Evolutionary conservation across 768 basidiomycete species (phyloP), one percentile per base, ranked within the genome.

Genomic region (Mycena vulgaris): DNA sequence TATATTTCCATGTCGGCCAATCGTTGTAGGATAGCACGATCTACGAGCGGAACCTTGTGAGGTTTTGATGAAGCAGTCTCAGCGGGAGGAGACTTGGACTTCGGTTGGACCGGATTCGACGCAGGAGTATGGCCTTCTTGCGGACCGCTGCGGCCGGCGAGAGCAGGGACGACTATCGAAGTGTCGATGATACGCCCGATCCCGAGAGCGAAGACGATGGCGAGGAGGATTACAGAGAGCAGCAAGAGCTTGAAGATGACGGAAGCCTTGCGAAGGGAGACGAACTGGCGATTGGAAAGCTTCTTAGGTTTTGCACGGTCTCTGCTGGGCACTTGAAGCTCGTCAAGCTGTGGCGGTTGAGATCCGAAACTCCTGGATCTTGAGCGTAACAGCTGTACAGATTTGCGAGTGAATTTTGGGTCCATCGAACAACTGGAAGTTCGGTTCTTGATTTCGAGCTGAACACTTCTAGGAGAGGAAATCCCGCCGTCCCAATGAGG

Each of bases 11-110:
- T 30, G 28, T 74, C 69, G 16, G 77, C 77, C 42, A 80, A 65
- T 63, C 68, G 75, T 47, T 78, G 74, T 1, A 79, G 75, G 23
- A 80, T 75, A 2, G 75, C 70, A 17, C 79, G 75, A 52, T 78
- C 72, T 33, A 80, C 75, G 19, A 75, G n/a, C 21, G 76, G 74
- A 23, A 74, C 60, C 21, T 65, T 66, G 63, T 35, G 64, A 21
- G 49, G 52, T 13, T 25, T 53, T 21, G 65, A 28, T 28, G 40
- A 31, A 27, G 33, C n/a, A 45, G 42, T 10, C 13, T 39, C 33
- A 21, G 27, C 10, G 19, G 33, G n/a, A 23, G 5, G 23, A 39
- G 17, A 17, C 2, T 30, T 52, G 53, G 35, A 21, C 19, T 30
- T 4, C 7, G 4, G 1, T 45, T 28, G 27, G 10, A 2, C n/a